Evolutionary conservation across 495 filamentous ascomycete genomes (phyloP).

Genomic region (Xylaria nigripes): DNA sequence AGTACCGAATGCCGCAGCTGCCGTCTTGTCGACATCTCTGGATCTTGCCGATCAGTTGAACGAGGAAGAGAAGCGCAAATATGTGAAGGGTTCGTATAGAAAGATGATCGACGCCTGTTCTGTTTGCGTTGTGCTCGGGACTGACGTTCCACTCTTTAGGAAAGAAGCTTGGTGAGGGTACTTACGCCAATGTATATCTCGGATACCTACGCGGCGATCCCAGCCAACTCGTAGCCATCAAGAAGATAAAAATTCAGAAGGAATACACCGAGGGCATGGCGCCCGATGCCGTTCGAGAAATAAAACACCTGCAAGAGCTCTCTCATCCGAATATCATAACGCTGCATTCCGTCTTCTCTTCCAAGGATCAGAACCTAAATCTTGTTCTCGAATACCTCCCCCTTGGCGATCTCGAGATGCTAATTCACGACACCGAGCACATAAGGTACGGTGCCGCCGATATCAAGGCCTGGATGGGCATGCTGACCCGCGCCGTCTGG

Average conservation of each 20-base stretch:
- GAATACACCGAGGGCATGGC: slow-evolving; percentile 77
- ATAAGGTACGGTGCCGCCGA: slow-evolving; percentile 65
- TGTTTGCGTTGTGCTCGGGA: background rate
- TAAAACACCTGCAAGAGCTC: slow-evolving; percentile 92
- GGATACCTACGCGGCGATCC: slow-evolving; percentile 66
- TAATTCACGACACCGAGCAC: slow-evolving; percentile 71
- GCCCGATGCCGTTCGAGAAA: slow-evolving; percentile 90
- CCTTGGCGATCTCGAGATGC: slow-evolving; percentile 81
- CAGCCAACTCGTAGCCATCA: slow-evolving; percentile 74
- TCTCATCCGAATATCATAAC: slow-evolving; percentile 92
- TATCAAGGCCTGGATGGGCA: slow-evolving; percentile 97
- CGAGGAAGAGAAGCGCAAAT: slow-evolving; percentile 75
- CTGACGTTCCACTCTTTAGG: slow-evolving; percentile 36
- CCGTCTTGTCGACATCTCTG: slow-evolving; percentile 14
- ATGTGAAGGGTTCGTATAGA: slow-evolving; percentile 62
- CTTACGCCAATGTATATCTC: slow-evolving; percentile 90
- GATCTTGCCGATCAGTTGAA: slow-evolving; percentile 85
- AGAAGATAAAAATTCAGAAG: slow-evolving; percentile 92
- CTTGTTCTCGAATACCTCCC: slow-evolving; percentile 91
- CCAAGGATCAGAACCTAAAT: slow-evolving; percentile 85
- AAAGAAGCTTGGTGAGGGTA: slow-evolving; percentile 89
- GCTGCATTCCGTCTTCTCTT: slow-evolving; percentile 82
- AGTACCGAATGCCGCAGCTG: slow-evolving; percentile 20
- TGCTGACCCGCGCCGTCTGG: slow-evolving; percentile 88
- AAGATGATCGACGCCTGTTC: background rate